phyloP scores from a whole-genome alignment of 1,284 basidiomycete genomes.

The Taiwanofungus camphoratus region DNA sequence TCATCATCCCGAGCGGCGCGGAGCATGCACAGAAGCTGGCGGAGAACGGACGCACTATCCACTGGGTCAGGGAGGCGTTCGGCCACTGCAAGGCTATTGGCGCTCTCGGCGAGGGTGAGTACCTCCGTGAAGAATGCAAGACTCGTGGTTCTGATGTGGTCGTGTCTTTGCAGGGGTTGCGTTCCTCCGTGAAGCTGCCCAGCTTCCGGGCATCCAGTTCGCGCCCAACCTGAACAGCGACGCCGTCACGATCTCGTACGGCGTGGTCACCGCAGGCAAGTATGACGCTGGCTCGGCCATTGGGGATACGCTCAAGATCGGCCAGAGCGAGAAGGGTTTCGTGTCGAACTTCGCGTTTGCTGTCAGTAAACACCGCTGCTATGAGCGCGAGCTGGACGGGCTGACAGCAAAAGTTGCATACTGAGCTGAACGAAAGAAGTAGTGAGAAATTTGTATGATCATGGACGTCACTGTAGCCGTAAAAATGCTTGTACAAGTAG shows the following conservation, averaged over 20 bases:
- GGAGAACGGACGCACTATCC: constrained; percentile 51
- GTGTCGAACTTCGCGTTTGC: constrained; percentile 53
- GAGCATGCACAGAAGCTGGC: constrained; percentile 48
- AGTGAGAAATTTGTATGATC: not conserved
- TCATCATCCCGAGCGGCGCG: constrained; percentile 66
- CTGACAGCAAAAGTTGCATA: constrained; percentile 50
- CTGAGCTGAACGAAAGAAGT: constrained; percentile 25
- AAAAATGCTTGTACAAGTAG: too few species aligned
- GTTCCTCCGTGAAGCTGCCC: constrained; percentile 42
- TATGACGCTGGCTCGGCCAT: constrained; percentile 36
- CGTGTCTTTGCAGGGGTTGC: constrained; percentile 34
- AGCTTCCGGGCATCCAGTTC: constrained; percentile 40
- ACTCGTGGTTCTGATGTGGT: not conserved
- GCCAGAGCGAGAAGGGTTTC: constrained; percentile 43
- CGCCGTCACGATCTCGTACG: constrained; percentile 48
- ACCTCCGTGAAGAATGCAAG: not conserved
- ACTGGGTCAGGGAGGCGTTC: constrained; percentile 76
- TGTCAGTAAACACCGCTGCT: constrained; percentile 60
- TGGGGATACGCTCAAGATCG: constrained; percentile 39
- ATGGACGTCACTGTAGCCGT: too few species aligned
- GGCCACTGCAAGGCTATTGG: constrained; percentile 76
- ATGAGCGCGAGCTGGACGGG: constrained; percentile 53
- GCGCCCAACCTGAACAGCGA: constrained; percentile 29
- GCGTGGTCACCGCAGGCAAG: constrained; percentile 53
- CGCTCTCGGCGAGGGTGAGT: constrained; percentile 61